A percentile compares a stretch with the other conserved stretches of the same genome.
Evolutionary conservation across 2,329 filamentous ascomycete genomes (phyloP).

Genomic region (Fusarium acutatum): DNA sequence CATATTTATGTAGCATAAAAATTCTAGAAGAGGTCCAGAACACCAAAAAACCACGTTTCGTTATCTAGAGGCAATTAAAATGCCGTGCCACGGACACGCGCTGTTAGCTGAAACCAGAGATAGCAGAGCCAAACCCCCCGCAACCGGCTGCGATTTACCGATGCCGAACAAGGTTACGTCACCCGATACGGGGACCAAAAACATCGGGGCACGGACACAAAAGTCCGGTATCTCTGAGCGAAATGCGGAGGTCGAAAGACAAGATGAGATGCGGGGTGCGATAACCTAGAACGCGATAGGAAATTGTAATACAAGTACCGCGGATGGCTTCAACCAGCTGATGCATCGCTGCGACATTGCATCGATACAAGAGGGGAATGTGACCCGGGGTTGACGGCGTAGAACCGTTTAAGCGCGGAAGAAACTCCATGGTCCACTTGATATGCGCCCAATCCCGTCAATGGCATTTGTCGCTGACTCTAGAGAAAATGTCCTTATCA

Average conservation of each 20-base stretch:
- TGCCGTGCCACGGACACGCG: neutral
- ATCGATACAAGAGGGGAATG: neutral
- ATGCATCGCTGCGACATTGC: conserved; percentile 7
- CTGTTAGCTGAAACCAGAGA: neutral
- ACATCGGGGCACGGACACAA: conserved; percentile 22
- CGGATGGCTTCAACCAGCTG: conserved; percentile 21
- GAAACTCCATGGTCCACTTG: conserved; percentile 10
- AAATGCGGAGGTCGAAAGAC: conserved; percentile 14
- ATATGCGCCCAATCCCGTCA: conserved; percentile 6
- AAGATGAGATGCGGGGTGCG: conserved; percentile 10
- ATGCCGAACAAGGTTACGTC: conserved; percentile 27
- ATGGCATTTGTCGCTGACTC: neutral
- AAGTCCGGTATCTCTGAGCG: conserved; percentile 14
- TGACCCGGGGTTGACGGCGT: conserved; percentile 21
- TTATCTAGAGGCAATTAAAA: neutral
- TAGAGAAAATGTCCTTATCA: conserved; percentile 5
- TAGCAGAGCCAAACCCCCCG: conserved; percentile 1
- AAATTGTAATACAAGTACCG: conserved; percentile 22
- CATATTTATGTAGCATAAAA: neutral
- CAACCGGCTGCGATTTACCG: conserved; percentile 18
- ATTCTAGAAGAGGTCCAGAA: conserved; percentile 1
- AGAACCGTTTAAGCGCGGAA: conserved; percentile 18
- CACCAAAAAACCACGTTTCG: neutral
- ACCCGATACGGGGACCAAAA: conserved; percentile 6
- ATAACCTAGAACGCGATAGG: conserved; percentile 32